phyloP scores from a whole-genome alignment of 257 asterid genomes.

The Agastache rugosa region DNA sequence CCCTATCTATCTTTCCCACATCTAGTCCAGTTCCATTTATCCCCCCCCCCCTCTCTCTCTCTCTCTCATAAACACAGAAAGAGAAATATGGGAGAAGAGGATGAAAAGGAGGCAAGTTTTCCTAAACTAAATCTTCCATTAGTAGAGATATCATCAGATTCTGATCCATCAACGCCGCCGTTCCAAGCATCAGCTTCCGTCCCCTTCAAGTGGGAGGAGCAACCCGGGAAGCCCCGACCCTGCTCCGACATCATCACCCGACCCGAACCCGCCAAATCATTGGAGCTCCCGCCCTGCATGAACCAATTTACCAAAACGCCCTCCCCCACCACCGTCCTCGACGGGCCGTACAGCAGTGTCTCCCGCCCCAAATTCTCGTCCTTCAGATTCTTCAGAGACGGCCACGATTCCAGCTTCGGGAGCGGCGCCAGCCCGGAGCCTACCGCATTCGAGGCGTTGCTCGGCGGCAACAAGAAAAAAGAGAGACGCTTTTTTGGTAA shows the following conservation, averaged over 20 bases:
- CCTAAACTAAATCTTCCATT: conserved; percentile 52
- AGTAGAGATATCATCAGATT: background rate
- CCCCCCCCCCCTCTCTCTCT: background rate
- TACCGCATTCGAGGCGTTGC: conserved; percentile 30
- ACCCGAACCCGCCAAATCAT: conserved; percentile 43
- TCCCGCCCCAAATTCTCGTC: conserved; percentile 58
- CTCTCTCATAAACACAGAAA: background rate
- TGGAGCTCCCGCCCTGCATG: conserved; percentile 71
- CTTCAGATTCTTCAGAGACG: conserved; percentile 52
- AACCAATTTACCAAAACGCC: conserved; percentile 45
- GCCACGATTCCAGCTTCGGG: conserved; percentile 43
- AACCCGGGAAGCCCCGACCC: conserved; percentile 82
- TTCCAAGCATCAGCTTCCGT: conserved; percentile 57
- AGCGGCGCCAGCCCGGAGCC: conserved; percentile 32
- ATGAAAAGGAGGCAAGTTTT: conserved; percentile 22
- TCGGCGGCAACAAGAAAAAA: conserved; percentile 36
- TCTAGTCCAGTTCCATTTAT: background rate
- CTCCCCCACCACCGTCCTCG: conserved; percentile 69
- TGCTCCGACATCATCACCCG: conserved; percentile 39
- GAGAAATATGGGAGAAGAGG: conserved; percentile 40
- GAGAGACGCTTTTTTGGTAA: conserved; percentile 43
- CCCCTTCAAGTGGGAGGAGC: conserved; percentile 85
- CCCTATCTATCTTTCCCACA: background rate
- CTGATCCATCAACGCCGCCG: conserved; percentile 60
- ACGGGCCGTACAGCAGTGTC: conserved; percentile 55